Conservation (phyloP, 139 green algal species). For the Coelastrella sp. region DNA sequence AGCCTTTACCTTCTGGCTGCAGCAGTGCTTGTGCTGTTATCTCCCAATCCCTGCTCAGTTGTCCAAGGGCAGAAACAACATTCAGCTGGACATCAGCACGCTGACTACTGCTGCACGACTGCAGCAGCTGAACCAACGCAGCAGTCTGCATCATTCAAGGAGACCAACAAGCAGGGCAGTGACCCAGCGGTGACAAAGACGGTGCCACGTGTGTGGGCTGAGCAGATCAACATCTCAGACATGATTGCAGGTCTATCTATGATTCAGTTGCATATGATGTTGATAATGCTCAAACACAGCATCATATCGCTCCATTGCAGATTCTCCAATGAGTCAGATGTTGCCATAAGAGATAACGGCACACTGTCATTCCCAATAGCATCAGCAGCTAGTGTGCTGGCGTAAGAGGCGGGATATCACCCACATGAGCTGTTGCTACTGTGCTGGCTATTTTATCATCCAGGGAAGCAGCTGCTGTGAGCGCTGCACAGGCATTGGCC, state of each 20-base stretch:
- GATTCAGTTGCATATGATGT: too few species aligned
- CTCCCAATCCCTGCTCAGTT: conserved; percentile 35
- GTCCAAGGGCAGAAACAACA: conserved; percentile 31
- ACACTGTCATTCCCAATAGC: neutral
- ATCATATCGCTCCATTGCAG: too few species aligned
- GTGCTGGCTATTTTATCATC: conserved; percentile 13
- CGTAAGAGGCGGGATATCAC: neutral
- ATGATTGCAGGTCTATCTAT: too few species aligned
- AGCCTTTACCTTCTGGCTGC: conserved; percentile 4
- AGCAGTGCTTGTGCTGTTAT: neutral
- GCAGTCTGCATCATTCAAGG: neutral
- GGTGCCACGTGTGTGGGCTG: too few species aligned
- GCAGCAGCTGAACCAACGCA: conserved; percentile 4
- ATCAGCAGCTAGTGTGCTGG: neutral
- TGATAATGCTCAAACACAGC: too few species aligned
- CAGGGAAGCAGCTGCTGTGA: conserved; percentile 25
- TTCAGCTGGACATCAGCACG: conserved; percentile 35
- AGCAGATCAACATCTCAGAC: too few species aligned
- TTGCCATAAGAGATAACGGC: neutral
- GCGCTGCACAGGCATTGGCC: conserved; percentile 33
- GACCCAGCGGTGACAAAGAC: too few species aligned
- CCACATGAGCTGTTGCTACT: conserved; percentile 11
- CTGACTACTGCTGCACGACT: neutral
- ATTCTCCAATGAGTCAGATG: neutral
- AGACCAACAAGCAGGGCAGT: neutral